Conservation (phyloP, 768 basidiomycete species). For the Leccinum disarticulatum region DNA sequence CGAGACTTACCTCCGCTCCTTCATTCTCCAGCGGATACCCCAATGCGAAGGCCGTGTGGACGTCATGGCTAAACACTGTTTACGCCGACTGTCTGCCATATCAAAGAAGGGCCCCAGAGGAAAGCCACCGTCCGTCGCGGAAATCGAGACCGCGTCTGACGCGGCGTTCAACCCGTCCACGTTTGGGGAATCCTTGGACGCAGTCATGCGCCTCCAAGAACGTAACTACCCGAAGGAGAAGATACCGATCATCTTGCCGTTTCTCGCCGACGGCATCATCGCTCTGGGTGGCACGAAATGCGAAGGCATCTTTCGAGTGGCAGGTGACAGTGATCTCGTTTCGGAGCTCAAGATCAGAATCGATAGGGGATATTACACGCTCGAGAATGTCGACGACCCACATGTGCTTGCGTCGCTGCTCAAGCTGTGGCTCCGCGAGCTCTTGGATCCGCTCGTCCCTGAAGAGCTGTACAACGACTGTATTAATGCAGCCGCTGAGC, state of each 20-base stretch:
- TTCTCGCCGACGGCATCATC: slow-evolving; percentile 89
- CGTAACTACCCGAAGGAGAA: slow-evolving; percentile 82
- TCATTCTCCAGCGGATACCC: slow-evolving; percentile 67
- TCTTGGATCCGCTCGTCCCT: slow-evolving; percentile 89
- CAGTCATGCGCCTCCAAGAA: slow-evolving; percentile 80
- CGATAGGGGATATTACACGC: slow-evolving; percentile 86
- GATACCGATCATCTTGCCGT: slow-evolving; percentile 91
- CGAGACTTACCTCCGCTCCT: slow-evolving; percentile 78
- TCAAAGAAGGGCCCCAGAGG: slow-evolving; percentile 85
- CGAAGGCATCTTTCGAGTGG: slow-evolving; percentile 92
- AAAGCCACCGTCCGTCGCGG: slow-evolving; percentile 74
- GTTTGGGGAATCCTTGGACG: slow-evolving; percentile 87
- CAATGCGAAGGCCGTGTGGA: slow-evolving; percentile 78
- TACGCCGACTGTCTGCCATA: slow-evolving; percentile 73
- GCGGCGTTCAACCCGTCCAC: slow-evolving; percentile 95
- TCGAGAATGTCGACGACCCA: slow-evolving; percentile 88
- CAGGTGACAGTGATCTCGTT: slow-evolving; percentile 87
- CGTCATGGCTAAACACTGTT: slow-evolving; percentile 87
- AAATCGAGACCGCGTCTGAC: slow-evolving; percentile 94
- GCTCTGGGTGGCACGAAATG: slow-evolving; percentile 80
- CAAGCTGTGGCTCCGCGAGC: slow-evolving; percentile 92
- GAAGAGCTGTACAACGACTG: slow-evolving; percentile 92
- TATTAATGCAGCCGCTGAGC: slow-evolving; percentile 64
- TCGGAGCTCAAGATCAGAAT: slow-evolving; percentile 87
- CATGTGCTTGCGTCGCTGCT: slow-evolving; percentile 86